Percentiles rank a stretch among this genome's conserved stretches.
These are phyloP conservation scores for Aspergillus ostianus DNA, from an alignment of 495 filamentous ascomycete genomes.

Conservation along the genomic window DNA sequence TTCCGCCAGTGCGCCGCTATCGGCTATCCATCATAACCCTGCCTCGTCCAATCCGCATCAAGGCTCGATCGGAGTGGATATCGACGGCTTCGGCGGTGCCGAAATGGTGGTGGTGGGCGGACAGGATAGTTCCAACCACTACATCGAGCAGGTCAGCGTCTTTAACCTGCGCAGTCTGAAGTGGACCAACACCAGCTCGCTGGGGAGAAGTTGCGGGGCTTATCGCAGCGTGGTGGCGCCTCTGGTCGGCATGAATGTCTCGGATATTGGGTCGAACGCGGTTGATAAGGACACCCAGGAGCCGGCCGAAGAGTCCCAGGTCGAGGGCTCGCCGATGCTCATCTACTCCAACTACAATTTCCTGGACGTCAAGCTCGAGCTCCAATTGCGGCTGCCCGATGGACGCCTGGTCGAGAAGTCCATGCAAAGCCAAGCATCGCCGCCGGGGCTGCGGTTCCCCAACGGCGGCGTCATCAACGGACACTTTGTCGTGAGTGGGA, in stretches of 20 bases:
- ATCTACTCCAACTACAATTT: slow-evolving; percentile 99
- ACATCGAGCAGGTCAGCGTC: slow-evolving; percentile 97
- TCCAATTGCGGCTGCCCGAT: slow-evolving; percentile 83
- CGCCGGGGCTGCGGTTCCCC: slow-evolving; percentile 89
- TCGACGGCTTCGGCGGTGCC: slow-evolving; percentile 88
- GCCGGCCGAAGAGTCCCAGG: slow-evolving; percentile 37
- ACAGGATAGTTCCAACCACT: slow-evolving; percentile 95
- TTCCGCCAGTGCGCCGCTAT: slow-evolving; percentile 75
- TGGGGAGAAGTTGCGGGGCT: slow-evolving; percentile 90
- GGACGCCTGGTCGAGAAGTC: slow-evolving; percentile 81
- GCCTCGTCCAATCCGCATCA: slow-evolving; percentile 76
- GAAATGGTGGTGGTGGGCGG: slow-evolving; percentile 98
- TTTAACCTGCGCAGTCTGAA: slow-evolving; percentile 96
- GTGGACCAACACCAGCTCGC: slow-evolving; percentile 82
- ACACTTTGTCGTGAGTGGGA: slow-evolving; percentile 95
- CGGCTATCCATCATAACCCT: slow-evolving; percentile 85
- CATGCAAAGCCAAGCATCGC: slow-evolving; percentile 83
- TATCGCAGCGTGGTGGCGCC: slow-evolving; percentile 94
- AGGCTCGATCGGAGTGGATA: slow-evolving; percentile 76
- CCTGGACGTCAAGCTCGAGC: slow-evolving; percentile 89
- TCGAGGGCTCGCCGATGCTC: slow-evolving; percentile 77
- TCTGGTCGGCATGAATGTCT: slow-evolving; percentile 63
- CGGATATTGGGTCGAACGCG: slow-evolving; percentile 63
- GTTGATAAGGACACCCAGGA: slow-evolving; percentile 39
- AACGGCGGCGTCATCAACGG: slow-evolving; percentile 92